Base-by-base conservation (phyloP, 148 eudicot species). In the Chenopodium formosanum region DNA sequence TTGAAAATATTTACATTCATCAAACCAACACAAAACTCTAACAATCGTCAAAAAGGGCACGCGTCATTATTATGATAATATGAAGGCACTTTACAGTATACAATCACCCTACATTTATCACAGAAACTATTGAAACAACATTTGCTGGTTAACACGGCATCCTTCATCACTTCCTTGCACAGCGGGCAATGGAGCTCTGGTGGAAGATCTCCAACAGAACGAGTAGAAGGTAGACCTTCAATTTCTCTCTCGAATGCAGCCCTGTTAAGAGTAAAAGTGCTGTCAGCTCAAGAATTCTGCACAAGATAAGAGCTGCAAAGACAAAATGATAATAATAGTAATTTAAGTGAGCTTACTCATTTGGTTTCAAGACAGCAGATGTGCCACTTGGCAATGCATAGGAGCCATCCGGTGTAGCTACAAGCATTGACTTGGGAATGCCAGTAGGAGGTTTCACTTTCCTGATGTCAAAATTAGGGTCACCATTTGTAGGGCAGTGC, bases 401-500 rank as follows among this genome's bases (percentile, higher is more conserved):
- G n/a, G 93, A 90, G 70, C 99, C 98, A 83, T 95, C 97, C 44
- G 97, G 94, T 22, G 94, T 95, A 6, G 93, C 87, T 91, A 94
- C 90, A 82, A 95, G 83, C 98, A 94, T 95, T n/a, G 98, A 92
- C 82, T 89, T 96, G 20, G 95, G 99, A 66, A 92, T 92, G 56
- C 98, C 97, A 79, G 97, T 92, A 9, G 99, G 94, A 82, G 97
- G 99, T 72, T 90, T 96, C 44, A 90, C 91, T 82, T 85, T 94
- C 84, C 80, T 94, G 63, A 92, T 65, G 82, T 96, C 99, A 82
- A 44, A 96, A 84, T 81, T 87, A 23, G 94, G 95, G 87, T 92
- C 95, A 25, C 99, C 98, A 85, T 96, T 96, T 16, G 99, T 96
- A 20, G 97, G 99, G 73, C 97, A 96, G 84, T 94, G 97, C 89